Evolutionary conservation across 805 yeast genomes (phyloP), one percentile per base, ranked within the genome.

Genomic region (Starmerella riodocensis): DNA sequence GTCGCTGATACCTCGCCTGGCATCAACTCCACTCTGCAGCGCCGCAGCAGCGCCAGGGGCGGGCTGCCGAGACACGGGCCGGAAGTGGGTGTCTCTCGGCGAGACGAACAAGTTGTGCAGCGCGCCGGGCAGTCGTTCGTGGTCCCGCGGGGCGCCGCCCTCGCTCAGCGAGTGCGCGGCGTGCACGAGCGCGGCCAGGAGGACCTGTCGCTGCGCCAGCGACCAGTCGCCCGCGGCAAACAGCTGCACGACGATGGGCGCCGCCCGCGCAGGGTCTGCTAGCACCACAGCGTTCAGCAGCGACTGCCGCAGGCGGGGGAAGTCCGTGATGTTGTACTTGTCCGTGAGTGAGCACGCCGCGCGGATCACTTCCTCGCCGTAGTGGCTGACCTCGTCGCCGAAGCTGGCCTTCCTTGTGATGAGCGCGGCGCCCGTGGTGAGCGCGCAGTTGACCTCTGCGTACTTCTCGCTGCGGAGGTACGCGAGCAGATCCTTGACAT

Each of bases 161-260:
- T 85, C 88, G 32, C 78, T 63, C 8, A 85, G 62, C 46, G 80
- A 84, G 43, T 94, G 59, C 0, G 85, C 83, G 3, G 81, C 71
- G 19, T 85, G 59, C 0, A 86, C 77, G 11, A 83, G 53, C 0
- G 81, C 62, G 4, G 86, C 72, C 16, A 91, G 57, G 7, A 86
- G 64, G 22, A 71, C 60, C 60, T 86, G 65, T 34, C 97, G 59
- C 43, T 78, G 86, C 45, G 80, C 91, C 16, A 91, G 56, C 0
- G 94, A 83, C 45, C 78, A 73, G 52, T 88, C 98, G 0, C 86
- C 85, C 0, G 69, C 64, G 26, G 73, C 61, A 14, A 85, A 60
- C 14, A 76, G 55, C 21, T 63, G 53, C 29, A 71, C 57, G 6
- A 63, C 50, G 6, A 59, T 49, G 8, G 55, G 45, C 0, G 76